Percentiles rank a stretch among this genome's conserved stretches.
These are phyloP conservation scores for Cordyceps cateniannulata DNA, from an alignment of 2,329 filamentous ascomycete genomes.

Conservation along the genomic window DNA sequence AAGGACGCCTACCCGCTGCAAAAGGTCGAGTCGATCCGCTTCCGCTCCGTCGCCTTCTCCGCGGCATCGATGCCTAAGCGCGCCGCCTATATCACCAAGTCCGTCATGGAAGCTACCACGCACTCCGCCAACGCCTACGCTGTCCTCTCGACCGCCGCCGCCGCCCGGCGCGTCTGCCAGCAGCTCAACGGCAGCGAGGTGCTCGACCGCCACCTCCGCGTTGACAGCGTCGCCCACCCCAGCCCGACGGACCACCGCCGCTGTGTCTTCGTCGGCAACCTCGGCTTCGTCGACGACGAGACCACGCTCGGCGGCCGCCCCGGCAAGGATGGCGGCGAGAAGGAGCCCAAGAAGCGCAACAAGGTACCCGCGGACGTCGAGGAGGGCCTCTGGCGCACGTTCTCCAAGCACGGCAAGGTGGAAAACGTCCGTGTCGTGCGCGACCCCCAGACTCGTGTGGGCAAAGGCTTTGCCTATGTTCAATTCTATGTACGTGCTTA, in stretches of 20 bases:
- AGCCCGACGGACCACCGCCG: slow-evolving; percentile 74
- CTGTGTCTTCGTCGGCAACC: slow-evolving; percentile 93
- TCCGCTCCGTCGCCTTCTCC: slow-evolving; percentile 86
- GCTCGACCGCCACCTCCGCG: slow-evolving; percentile 80
- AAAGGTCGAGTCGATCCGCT: slow-evolving; percentile 85
- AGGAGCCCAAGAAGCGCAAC: slow-evolving; percentile 64
- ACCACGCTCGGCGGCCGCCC: slow-evolving; percentile 60
- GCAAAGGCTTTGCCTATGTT: slow-evolving; percentile 96
- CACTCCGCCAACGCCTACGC: slow-evolving; percentile 92
- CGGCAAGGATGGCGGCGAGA: slow-evolving; percentile 58
- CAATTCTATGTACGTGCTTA: slow-evolving; percentile 67
- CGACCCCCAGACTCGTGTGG: slow-evolving; percentile 82
- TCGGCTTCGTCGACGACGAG: slow-evolving; percentile 94
- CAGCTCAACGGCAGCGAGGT: slow-evolving; percentile 79
- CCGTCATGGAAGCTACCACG: slow-evolving; percentile 84
- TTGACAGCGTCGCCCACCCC: slow-evolving; percentile 87
- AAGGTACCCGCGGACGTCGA: slow-evolving; percentile 79
- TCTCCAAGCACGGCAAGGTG: slow-evolving; percentile 68
- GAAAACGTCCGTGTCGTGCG: slow-evolving; percentile 91
- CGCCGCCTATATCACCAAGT: slow-evolving; percentile 87
- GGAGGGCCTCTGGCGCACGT: slow-evolving; percentile 84
- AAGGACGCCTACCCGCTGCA: slow-evolving; percentile 47
- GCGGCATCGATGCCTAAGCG: slow-evolving; percentile 76
- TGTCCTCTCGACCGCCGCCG: slow-evolving; percentile 71
- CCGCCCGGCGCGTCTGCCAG: slow-evolving; percentile 68